Percentiles rank a stretch among this genome's conserved stretches.
These are phyloP conservation scores for Chaetomium sp. DNA, from an alignment of 2,329 filamentous ascomycete genomes.

Conservation along the genomic window DNA sequence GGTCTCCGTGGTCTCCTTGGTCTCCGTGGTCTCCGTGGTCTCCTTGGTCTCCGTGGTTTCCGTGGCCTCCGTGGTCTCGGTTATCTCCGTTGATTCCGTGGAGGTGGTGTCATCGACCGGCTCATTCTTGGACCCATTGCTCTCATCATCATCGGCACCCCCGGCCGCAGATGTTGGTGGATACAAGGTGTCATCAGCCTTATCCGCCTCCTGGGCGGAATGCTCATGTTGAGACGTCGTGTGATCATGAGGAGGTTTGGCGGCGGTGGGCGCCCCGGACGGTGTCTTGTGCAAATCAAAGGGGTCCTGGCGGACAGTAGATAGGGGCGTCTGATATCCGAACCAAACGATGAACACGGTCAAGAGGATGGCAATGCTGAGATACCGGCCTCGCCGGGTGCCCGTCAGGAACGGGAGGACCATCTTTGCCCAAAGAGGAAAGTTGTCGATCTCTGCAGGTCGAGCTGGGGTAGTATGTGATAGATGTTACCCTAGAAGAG, in stretches of 20 bases:
- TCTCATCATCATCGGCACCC: conserved; percentile 8
- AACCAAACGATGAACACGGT: conserved; percentile 30
- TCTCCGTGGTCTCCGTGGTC: background rate
- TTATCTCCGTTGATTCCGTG: background rate
- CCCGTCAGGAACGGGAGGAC: conserved; percentile 25
- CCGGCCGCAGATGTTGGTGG: conserved; percentile 1
- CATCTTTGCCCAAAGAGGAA: conserved; percentile 26
- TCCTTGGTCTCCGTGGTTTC: background rate
- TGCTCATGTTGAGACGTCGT: conserved; percentile 2
- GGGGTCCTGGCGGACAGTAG: conserved; percentile 11
- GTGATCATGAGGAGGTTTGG: conserved; percentile 7
- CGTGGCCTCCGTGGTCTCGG: background rate
- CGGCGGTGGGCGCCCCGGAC: background rate
- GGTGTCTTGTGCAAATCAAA: conserved; percentile 20
- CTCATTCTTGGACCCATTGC: background rate
- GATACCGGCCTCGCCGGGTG: conserved; percentile 28
- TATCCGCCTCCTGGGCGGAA: conserved; percentile 6
- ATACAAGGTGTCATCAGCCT: conserved; percentile 5
- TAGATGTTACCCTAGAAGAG: background rate
- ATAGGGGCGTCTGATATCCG: conserved; percentile 27
- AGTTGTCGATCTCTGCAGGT: conserved; percentile 1
- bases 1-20: background rate
- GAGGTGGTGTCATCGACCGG: background rate
- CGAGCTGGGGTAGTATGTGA: background rate
- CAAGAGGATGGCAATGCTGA: conserved; percentile 29